Conservation (phyloP, 2,329 filamentous ascomycete genomes). For the Calonectria multiphialidica region DNA sequence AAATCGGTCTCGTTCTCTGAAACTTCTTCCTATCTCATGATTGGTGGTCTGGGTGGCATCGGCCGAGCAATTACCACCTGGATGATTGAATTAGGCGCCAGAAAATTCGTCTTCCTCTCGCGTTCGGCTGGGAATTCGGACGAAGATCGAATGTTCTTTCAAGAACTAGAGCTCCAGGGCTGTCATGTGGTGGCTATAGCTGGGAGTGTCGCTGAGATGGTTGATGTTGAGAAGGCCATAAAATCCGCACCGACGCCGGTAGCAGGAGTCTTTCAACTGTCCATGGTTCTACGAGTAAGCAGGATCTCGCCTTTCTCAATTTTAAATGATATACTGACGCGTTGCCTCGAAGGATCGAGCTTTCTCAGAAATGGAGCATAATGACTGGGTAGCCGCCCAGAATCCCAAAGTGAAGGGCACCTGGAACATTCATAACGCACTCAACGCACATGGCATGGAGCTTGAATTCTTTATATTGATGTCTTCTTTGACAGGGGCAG, state of each 20-base stretch:
- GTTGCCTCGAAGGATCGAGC: not conserved
- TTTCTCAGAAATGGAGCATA: constrained; percentile 49
- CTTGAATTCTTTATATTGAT: constrained; percentile 54
- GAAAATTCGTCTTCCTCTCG: constrained; percentile 25
- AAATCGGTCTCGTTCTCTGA: not conserved
- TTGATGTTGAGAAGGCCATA: constrained; percentile 43
- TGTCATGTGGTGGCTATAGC: constrained; percentile 41
- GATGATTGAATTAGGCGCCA: constrained; percentile 24
- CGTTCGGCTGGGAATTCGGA: constrained; percentile 1
- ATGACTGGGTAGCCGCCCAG: constrained; percentile 43
- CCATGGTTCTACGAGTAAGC: constrained; percentile 1
- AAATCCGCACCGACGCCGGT: constrained; percentile 11
- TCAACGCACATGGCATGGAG: not conserved
- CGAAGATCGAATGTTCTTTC: constrained; percentile 28
- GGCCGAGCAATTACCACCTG: constrained; percentile 37
- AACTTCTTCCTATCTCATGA: constrained; percentile 29
- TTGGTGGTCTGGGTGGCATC: constrained; percentile 38
- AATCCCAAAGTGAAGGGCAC: constrained; percentile 50
- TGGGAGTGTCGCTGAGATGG: constrained; percentile 47
- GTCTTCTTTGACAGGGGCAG: constrained; percentile 47
- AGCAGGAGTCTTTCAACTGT: constrained; percentile 9
- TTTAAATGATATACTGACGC: not conserved
- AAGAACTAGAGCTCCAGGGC: constrained; percentile 40
- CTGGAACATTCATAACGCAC: constrained; percentile 48
- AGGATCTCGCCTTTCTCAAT: fast-evolving